Conservation (phyloP, 23 red algal species). For the Rhodosorus marinus region DNA sequence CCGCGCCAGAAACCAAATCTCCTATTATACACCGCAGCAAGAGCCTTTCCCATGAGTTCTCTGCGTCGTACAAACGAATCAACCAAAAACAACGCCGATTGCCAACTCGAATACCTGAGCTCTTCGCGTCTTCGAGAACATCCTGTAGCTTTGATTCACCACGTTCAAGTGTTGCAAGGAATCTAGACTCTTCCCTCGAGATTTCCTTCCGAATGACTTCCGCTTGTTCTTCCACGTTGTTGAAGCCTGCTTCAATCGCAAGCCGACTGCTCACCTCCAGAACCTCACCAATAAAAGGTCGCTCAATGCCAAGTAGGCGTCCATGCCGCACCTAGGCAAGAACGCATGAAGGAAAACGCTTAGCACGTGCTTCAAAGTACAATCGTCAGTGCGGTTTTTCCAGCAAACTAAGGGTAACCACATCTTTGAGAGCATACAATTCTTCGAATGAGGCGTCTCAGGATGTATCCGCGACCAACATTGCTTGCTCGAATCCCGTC, state of each 20-base stretch:
- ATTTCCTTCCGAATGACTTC: conserved; percentile 35
- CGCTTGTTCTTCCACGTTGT: conserved; percentile 9
- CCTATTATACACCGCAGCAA: too few relatives aligned
- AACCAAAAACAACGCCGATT: too few relatives aligned
- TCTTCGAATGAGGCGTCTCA: conserved; percentile 73
- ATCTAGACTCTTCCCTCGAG: conserved; percentile 37
- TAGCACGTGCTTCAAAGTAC: too few relatives aligned
- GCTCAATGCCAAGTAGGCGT: conserved; percentile 45
- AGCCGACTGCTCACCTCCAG: conserved; percentile 23
- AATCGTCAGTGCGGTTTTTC: too few relatives aligned
- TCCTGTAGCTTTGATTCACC: conserved; percentile 46
- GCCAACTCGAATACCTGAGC: background rate
- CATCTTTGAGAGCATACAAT: too few relatives aligned
- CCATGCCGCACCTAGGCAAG: conserved; percentile 82
- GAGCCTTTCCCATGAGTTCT: background rate
- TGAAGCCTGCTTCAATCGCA: conserved; percentile 33
- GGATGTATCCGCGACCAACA: conserved; percentile 75
- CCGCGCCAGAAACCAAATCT: conserved; percentile 26
- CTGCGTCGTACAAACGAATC: background rate
- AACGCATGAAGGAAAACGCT: too few relatives aligned
- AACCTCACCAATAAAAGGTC: conserved; percentile 33
- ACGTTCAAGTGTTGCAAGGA: conserved; percentile 33
- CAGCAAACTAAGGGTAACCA: too few relatives aligned
- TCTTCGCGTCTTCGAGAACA: conserved; percentile 4
- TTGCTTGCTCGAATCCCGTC: conserved; percentile 69